Conservation (phyloP, 495 filamentous ascomycete genomes). For the Aspergillus nanangensis region DNA sequence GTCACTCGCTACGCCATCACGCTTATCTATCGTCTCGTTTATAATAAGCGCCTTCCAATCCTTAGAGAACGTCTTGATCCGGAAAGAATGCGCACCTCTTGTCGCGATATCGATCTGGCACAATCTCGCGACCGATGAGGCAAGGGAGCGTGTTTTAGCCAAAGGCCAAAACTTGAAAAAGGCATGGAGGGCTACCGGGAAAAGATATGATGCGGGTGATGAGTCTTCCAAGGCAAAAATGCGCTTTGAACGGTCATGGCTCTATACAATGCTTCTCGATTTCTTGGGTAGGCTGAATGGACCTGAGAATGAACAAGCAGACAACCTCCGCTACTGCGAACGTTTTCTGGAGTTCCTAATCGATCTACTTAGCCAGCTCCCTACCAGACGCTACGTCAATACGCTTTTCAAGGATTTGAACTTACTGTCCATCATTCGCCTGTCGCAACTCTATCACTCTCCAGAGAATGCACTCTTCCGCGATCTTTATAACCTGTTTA, state of each 20-base stretch:
- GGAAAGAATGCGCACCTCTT: conserved; percentile 93
- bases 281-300: conserved; percentile 73
- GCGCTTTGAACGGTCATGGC: conserved; percentile 90
- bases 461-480: conserved; percentile 74
- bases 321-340: conserved; percentile 82
- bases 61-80: conserved; percentile 79
- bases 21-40: conserved; percentile 78
- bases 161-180: conserved; percentile 70
- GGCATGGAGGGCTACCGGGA: conserved; percentile 83
- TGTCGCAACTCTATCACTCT: conserved; percentile 73
- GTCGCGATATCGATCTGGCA: conserved; percentile 96
- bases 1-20: conserved; percentile 63
- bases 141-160: conserved; percentile 63
- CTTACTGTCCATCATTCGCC: conserved; percentile 70
- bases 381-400: conserved; percentile 91
- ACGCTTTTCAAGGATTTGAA: conserved; percentile 88
- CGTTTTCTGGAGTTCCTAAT: conserved; percentile 86
- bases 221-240: conserved; percentile 72
- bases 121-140: conserved; percentile 70
- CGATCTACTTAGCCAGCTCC: conserved; percentile 89
- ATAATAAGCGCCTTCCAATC: conserved; percentile 91
- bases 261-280: conserved; percentile 80
- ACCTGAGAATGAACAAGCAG: conserved; percentile 41
- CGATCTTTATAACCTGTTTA: conserved; percentile 72
- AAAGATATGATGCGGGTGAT: conserved; percentile 84